Conservation (phyloP, 257 asterid genomes). For the Solanum virginianum region DNA sequence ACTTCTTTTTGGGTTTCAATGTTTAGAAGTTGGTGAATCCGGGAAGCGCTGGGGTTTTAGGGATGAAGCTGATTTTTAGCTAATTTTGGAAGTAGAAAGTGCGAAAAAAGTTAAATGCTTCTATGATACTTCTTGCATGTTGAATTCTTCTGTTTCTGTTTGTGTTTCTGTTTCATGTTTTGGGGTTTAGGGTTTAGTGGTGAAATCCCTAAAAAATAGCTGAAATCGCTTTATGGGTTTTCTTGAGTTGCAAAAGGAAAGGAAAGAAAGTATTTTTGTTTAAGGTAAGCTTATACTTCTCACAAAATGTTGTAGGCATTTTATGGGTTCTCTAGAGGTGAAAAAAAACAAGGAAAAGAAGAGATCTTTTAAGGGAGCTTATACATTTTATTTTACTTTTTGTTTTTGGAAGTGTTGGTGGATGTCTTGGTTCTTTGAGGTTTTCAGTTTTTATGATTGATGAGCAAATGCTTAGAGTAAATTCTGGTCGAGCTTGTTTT, state of each 20-base stretch:
- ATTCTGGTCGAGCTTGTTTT: background rate
- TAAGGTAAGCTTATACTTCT: background rate
- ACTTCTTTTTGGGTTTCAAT: background rate
- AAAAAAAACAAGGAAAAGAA: background rate
- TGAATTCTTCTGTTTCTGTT: background rate
- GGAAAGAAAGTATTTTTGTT: background rate
- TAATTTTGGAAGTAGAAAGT: background rate
- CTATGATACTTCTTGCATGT: background rate
- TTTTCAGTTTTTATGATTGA: background rate
- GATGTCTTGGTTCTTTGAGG: background rate
- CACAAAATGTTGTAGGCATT: background rate
- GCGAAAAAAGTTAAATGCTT: background rate
- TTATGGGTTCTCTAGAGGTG: background rate
- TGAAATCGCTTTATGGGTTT: background rate
- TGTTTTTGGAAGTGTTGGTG: background rate
- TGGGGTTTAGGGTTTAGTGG: background rate
- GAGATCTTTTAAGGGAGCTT: background rate
- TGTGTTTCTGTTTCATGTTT: background rate
- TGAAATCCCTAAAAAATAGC: background rate
- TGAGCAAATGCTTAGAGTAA: background rate
- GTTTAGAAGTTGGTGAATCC: background rate
- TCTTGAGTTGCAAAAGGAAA: background rate
- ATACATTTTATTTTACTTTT: background rate
- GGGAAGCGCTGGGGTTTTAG: background rate
- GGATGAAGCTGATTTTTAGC: background rate